These are phyloP conservation scores for Xylaria sp. DNA, from an alignment of 2,329 filamentous ascomycete species.

Conservation along the genomic window DNA sequence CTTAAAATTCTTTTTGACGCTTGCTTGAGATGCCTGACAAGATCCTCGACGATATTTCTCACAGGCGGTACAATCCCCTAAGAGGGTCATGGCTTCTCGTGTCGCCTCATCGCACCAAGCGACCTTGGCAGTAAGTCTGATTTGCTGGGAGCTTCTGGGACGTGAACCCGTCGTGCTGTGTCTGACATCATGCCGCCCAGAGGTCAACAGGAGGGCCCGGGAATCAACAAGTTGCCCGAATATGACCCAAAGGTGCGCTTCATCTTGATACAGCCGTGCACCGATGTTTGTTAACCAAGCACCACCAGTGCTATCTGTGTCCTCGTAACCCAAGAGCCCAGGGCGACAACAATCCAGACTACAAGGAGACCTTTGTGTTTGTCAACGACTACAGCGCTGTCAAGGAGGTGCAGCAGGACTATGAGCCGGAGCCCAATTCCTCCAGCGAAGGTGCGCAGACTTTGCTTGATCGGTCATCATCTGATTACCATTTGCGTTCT, in stretches of 20 bases:
- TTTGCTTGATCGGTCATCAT: too few species aligned
- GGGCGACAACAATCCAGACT: conserved; percentile 85
- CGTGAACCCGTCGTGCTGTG: not conserved
- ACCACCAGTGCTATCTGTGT: conserved; percentile 83
- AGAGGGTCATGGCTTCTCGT: conserved; percentile 92
- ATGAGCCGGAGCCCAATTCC: conserved; percentile 53
- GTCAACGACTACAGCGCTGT: conserved; percentile 98
- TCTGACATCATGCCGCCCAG: conserved; percentile 47
- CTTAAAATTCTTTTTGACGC: not conserved
- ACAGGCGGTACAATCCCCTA: conserved; percentile 90
- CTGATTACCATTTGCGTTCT: not conserved
- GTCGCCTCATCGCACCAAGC: conserved; percentile 93
- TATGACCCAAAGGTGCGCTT: conserved; percentile 74
- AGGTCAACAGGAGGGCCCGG: conserved; percentile 76
- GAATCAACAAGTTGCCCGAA: conserved; percentile 71
- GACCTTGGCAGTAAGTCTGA: conserved; percentile 91
- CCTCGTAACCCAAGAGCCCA: conserved; percentile 88
- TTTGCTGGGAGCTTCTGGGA: not conserved
- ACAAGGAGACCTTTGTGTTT: conserved; percentile 88
- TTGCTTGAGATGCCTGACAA: conserved; percentile 68
- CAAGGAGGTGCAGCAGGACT: conserved; percentile 88
- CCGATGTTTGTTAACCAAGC: not conserved
- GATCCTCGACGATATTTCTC: conserved; percentile 93
- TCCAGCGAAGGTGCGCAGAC: conserved; percentile 45
- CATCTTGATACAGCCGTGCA: not conserved